phyloP scores from a whole-genome alignment of 805 yeast genomes.

The Starmera dryadoides region DNA sequence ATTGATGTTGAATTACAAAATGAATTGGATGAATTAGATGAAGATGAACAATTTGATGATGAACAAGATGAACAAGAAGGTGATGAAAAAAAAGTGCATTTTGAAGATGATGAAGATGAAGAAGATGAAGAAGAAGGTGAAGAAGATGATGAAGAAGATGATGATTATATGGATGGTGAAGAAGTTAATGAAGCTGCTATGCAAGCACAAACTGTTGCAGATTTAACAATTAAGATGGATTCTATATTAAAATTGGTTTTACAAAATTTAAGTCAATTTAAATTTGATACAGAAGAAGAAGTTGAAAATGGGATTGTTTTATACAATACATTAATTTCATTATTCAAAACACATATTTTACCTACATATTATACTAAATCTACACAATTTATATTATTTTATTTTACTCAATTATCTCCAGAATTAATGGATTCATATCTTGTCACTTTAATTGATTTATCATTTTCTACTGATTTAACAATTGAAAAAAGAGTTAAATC shows the following conservation, averaged over 20 bases:
- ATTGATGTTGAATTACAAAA: slow-evolving; percentile 90
- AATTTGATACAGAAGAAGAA: slow-evolving; percentile 30
- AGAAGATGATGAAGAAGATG: slow-evolving; percentile 24
- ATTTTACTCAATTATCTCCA: slow-evolving; percentile 71
- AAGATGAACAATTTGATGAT: slow-evolving; percentile 48
- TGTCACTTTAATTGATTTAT: slow-evolving; percentile 74
- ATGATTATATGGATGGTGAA: slow-evolving; percentile 24
- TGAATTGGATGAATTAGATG: slow-evolving; percentile 79
- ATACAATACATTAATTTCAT: slow-evolving; percentile 66
- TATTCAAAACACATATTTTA: slow-evolving; percentile 74
- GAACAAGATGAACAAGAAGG: slow-evolving; percentile 26
- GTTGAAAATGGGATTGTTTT: slow-evolving; percentile 57
- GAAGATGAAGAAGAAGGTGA: slow-evolving; percentile 25
- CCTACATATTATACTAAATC: slow-evolving; percentile 91
- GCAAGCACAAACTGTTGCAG: slow-evolving; percentile 34
- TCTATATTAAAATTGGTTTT: slow-evolving; percentile 54
- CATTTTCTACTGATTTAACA: slow-evolving; percentile 63
- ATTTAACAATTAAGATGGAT: slow-evolving; percentile 66
- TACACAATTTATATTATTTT: slow-evolving; percentile 78
- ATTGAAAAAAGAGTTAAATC: slow-evolving; percentile 78
- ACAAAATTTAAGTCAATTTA: slow-evolving; percentile 30
- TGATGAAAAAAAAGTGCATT: slow-evolving; percentile 20
- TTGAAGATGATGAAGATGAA: slow-evolving; percentile 24
- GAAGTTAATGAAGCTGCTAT: slow-evolving; percentile 18
- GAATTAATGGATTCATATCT: slow-evolving; percentile 81